Conservation (phyloP, 345 rosid species). For the Cardamine occulta region DNA sequence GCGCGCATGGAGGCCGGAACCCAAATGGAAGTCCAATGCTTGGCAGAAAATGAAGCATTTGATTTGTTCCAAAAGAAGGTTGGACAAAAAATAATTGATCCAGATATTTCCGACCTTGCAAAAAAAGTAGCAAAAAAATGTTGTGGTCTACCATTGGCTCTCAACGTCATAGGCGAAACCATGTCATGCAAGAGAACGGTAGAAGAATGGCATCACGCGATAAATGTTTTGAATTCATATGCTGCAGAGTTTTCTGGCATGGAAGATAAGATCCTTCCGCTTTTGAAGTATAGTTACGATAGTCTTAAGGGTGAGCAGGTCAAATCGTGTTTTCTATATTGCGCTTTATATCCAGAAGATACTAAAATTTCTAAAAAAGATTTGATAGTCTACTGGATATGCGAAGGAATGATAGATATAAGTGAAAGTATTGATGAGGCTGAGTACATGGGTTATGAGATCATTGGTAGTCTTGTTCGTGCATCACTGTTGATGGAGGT, state of each 20-base stretch:
- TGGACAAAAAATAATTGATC: background rate
- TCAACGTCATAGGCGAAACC: constrained; percentile 43
- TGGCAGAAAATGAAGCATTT: background rate
- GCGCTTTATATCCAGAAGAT: constrained; percentile 47
- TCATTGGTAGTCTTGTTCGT: constrained; percentile 42
- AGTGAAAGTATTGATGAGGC: constrained; percentile 27
- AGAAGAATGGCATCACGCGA: constrained; percentile 40
- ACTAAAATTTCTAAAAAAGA: background rate
- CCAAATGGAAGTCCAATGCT: constrained; percentile 18
- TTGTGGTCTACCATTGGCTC: constrained; percentile 49
- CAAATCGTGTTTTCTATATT: constrained; percentile 47
- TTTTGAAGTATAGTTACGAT: constrained; percentile 49
- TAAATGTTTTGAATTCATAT: constrained; percentile 32
- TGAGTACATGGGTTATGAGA: constrained; percentile 34
- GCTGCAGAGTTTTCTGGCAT: constrained; percentile 17
- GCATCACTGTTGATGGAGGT: constrained; percentile 46
- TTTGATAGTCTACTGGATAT: constrained; percentile 41
- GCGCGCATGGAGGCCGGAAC: background rate
- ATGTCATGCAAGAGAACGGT: constrained; percentile 36
- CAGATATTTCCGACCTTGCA: constrained; percentile 38
- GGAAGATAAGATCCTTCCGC: constrained; percentile 35
- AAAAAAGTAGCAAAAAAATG: constrained; percentile 38
- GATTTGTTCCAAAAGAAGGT: constrained; percentile 16
- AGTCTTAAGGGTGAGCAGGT: background rate
- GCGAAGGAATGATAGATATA: constrained; percentile 33